These are phyloP conservation scores for Periconia sp. DNA, from an alignment of 2,329 filamentous ascomycete species.

Conservation along the genomic window DNA sequence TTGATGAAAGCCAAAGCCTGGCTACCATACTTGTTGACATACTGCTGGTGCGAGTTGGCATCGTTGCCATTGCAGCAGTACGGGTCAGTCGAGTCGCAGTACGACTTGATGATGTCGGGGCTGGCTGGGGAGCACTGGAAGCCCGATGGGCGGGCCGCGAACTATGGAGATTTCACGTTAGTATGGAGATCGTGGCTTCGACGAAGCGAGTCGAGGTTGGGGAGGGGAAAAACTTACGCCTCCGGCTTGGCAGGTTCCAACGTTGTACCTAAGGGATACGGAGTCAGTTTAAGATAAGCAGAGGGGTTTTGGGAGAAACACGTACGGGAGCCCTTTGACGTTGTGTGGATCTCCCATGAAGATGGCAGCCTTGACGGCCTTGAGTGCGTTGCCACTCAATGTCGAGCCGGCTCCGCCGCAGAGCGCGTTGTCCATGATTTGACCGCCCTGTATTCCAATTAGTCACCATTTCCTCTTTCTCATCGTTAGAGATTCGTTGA, in stretches of 20 bases:
- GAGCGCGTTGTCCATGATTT: slow-evolving; percentile 65
- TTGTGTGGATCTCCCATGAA: slow-evolving; percentile 67
- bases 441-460: slow-evolving; percentile 51
- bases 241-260: slow-evolving; percentile 60
- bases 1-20: slow-evolving; percentile 63
- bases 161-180: slow-evolving; percentile 45
- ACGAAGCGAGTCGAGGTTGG: not conserved
- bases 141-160: slow-evolving; percentile 60
- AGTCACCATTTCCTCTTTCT: not conserved
- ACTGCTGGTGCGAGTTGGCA: slow-evolving; percentile 62
- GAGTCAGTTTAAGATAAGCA: no score
- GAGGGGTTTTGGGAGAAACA: no score
- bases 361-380: slow-evolving; percentile 63
- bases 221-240: slow-evolving; percentile 53
- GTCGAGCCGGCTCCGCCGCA: slow-evolving; percentile 58
- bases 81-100: slow-evolving; percentile 65
- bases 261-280: slow-evolving; percentile 49
- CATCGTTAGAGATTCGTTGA: not conserved
- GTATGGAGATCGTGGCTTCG: not conserved
- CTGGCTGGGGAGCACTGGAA: slow-evolving; percentile 58
- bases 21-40: slow-evolving; percentile 61
- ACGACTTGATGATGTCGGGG: slow-evolving; percentile 61
- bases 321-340: slow-evolving; percentile 51
- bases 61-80: slow-evolving; percentile 69
- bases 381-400: slow-evolving; percentile 53